Conservation (phyloP, 768 basidiomycete species). For the Lanmaoa pseudosensibilis region DNA sequence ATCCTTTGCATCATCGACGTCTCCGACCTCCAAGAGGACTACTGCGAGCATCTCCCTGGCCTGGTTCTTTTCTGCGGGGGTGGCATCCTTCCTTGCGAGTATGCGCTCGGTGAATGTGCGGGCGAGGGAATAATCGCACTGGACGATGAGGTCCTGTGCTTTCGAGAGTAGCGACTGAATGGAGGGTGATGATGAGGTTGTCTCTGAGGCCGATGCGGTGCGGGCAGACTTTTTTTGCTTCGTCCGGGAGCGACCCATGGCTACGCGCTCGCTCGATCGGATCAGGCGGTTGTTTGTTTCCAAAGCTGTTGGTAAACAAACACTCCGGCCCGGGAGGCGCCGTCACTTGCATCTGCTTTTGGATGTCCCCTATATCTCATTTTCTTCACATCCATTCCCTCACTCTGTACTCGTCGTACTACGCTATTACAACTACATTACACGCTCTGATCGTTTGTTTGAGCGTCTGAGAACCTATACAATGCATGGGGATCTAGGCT, state of each 20-base stretch:
- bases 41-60: conserved; percentile 83
- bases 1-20: conserved; percentile 68
- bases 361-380: neutral
- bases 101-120: conserved; percentile 68
- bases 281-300: conserved; percentile 21
- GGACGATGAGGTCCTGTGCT: conserved; percentile 75
- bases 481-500: too few relatives aligned
- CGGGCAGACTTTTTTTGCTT: conserved; percentile 36
- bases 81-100: conserved; percentile 52
- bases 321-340: neutral
- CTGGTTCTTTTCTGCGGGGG: conserved; percentile 51
- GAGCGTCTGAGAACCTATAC: too few relatives aligned
- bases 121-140: conserved; percentile 85
- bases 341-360: neutral
- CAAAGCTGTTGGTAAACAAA: conserved; percentile 15
- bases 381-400: too few relatives aligned
- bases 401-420: too few relatives aligned
- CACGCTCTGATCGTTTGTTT: too few relatives aligned
- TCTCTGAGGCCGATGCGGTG: conserved; percentile 11
- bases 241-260: conserved; percentile 57
- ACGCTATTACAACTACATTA: too few relatives aligned
- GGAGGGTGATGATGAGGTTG: conserved; percentile 38
- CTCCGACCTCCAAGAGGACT: conserved; percentile 74
- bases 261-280: neutral
- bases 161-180: conserved; percentile 65